These are phyloP conservation scores for Moesziomyces aphidis DNA, from an alignment of 1,284 basidiomycete species.

Conservation along the genomic window DNA sequence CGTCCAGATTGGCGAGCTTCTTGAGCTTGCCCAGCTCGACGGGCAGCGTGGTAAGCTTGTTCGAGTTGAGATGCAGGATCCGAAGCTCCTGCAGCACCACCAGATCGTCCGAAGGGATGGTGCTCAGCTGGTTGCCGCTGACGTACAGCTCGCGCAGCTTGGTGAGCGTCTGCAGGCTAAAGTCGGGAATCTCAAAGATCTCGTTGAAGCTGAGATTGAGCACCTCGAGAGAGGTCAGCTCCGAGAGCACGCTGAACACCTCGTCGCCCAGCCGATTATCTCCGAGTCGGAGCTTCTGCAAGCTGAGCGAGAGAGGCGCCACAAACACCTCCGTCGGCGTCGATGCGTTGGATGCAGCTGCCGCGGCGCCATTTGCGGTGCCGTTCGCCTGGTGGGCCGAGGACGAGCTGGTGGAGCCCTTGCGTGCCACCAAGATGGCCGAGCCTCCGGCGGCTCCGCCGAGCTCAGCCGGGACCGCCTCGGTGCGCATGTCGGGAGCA, in stretches of 20 bases:
- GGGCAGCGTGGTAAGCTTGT: slow-evolving; percentile 91
- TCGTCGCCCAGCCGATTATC: slow-evolving; percentile 92
- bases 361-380: slow-evolving; percentile 11
- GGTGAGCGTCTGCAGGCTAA: slow-evolving; percentile 79
- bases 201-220: slow-evolving; percentile 97
- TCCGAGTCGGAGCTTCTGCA: slow-evolving; percentile 84
- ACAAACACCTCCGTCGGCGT: slow-evolving; percentile 39
- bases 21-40: slow-evolving; percentile 87
- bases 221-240: slow-evolving; percentile 72
- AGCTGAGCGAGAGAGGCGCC: slow-evolving; percentile 78
- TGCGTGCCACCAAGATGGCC: slow-evolving; percentile 48
- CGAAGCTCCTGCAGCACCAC: slow-evolving; percentile 57
- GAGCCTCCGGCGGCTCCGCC: slow-evolving; percentile 10
- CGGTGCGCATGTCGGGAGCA: slow-evolving; percentile 67
- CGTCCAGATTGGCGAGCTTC: slow-evolving; percentile 86
- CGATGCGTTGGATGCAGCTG: slow-evolving; percentile 9
- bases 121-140: slow-evolving; percentile 91
- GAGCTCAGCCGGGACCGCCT: slow-evolving; percentile 4
- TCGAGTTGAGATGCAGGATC: slow-evolving; percentile 88
- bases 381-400: slow-evolving; percentile 30
- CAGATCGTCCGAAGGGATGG: slow-evolving; percentile 78
- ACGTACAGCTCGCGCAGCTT: slow-evolving; percentile 88
- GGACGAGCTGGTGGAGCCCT: slow-evolving; percentile 60
- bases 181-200: slow-evolving; percentile 81
- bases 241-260: slow-evolving; percentile 80